Conservation (phyloP, 1,139 yeast genomes). For the Suhomyces bribrorum region DNA sequence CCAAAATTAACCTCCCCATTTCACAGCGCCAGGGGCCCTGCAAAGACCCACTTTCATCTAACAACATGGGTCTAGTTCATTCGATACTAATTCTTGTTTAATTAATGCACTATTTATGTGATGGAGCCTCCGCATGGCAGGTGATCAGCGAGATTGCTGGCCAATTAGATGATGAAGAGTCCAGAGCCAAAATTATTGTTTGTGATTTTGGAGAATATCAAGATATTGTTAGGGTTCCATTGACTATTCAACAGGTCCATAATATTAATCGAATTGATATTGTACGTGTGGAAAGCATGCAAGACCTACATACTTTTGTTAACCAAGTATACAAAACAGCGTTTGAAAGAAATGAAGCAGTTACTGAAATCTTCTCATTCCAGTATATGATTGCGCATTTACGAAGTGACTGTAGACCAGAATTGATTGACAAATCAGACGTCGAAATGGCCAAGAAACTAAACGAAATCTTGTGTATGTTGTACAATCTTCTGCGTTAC, state of each 20-base stretch:
- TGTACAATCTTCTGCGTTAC: conserved; percentile 2
- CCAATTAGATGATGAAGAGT: background rate
- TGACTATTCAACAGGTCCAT: conserved; percentile 2
- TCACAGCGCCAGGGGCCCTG: no score
- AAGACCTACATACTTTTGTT: conserved; percentile 12
- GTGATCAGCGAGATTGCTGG: background rate
- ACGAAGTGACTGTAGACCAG: background rate
- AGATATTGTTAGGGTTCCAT: background rate
- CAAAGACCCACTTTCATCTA: no score
- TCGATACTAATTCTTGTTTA: background rate
- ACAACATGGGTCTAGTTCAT: no score
- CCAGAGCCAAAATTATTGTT: background rate
- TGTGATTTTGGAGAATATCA: background rate
- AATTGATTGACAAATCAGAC: background rate
- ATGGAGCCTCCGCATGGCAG: background rate
- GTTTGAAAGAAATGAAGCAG: background rate
- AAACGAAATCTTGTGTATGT: conserved; percentile 1
- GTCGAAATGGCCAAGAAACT: background rate
- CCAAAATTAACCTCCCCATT: background rate
- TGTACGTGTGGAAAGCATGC: conserved; percentile 10
- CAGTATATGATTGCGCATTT: background rate
- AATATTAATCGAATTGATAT: conserved; percentile 9
- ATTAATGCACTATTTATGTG: background rate
- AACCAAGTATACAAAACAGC: conserved; percentile 1
- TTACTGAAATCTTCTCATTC: background rate